These are phyloP conservation scores for Sporothrix pseudoabietina DNA, from an alignment of 2,329 filamentous ascomycete genomes.

Conservation along the genomic window DNA sequence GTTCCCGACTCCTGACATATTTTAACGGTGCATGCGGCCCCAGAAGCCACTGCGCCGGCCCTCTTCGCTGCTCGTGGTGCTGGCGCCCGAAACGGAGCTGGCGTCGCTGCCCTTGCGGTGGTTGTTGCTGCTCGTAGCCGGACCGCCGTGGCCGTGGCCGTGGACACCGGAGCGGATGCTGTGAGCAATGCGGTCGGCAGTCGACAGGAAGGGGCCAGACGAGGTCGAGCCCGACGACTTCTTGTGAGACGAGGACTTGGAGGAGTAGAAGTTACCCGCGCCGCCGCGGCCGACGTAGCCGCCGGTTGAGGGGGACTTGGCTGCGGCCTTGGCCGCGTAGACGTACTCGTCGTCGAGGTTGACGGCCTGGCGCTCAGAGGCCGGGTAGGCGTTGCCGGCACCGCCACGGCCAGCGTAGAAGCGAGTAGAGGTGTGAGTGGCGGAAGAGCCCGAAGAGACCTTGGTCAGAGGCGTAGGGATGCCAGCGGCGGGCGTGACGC, in stretches of 20 bases:
- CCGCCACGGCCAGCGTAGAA: constrained; percentile 69
- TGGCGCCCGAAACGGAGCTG: constrained; percentile 36
- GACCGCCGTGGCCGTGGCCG: background rate
- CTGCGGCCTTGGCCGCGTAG: constrained; percentile 53
- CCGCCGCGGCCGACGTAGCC: constrained; percentile 67
- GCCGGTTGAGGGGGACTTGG: constrained; percentile 53
- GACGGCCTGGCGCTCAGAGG: constrained; percentile 58
- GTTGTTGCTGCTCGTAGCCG: background rate
- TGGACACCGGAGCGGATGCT: constrained; percentile 14
- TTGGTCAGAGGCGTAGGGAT: constrained; percentile 52
- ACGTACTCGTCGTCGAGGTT: constrained; percentile 69
- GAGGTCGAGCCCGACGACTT: constrained; percentile 7
- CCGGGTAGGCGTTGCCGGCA: constrained; percentile 63
- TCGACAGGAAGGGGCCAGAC: constrained; percentile 21
- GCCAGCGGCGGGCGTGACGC: constrained; percentile 52
- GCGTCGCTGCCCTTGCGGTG: constrained; percentile 41
- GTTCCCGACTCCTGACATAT: background rate
- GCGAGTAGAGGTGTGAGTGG: constrained; percentile 48
- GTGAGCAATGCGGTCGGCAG: constrained; percentile 27
- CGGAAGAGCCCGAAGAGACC: constrained; percentile 46
- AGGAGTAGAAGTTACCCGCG: constrained; percentile 57
- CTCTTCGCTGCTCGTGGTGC: constrained; percentile 33
- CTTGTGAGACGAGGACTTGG: constrained; percentile 33
- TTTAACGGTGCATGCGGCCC: constrained; percentile 45
- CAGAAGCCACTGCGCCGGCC: constrained; percentile 41